These are phyloP conservation scores for Pseudozyma flocculosa DNA, from an alignment of 1,284 basidiomycete genomes.

Conservation along the genomic window DNA sequence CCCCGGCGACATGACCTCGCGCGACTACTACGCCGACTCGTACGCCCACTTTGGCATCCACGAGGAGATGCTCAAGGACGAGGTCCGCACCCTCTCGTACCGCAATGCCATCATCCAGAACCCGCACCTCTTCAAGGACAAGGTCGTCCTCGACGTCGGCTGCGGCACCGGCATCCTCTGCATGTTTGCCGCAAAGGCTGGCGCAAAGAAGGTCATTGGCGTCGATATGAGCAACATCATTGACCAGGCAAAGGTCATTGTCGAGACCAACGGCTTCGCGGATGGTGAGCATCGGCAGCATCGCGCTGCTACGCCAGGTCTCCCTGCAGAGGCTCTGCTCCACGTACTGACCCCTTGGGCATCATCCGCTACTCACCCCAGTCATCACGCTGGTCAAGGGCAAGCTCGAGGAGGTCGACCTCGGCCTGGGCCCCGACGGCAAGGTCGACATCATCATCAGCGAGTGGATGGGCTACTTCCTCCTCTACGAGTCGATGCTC, in stretches of 20 bases:
- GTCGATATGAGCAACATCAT: slow-evolving; percentile 99
- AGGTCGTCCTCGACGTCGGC: slow-evolving; percentile 86
- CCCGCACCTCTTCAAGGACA: slow-evolving; percentile 81
- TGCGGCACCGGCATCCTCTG: slow-evolving; percentile 98
- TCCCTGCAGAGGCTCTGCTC: too few species aligned
- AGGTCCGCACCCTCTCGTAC: slow-evolving; percentile 92
- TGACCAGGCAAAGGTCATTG: slow-evolving; percentile 95
- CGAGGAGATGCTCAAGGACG: slow-evolving; percentile 95
- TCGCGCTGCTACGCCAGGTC: too few species aligned
- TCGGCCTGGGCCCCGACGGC: slow-evolving; percentile 59
- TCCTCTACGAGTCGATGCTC: slow-evolving; percentile 97
- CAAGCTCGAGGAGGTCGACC: slow-evolving; percentile 83
- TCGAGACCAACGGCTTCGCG: slow-evolving; percentile 92
- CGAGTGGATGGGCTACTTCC: slow-evolving; percentile 86
- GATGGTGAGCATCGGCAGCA: slow-evolving; percentile 62
- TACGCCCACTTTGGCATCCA: slow-evolving; percentile 58
- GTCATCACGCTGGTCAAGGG: slow-evolving; percentile 91
- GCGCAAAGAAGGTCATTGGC: slow-evolving; percentile 78
- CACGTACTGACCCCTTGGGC: too few species aligned
- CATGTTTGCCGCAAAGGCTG: slow-evolving; percentile 98
- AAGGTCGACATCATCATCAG: slow-evolving; percentile 92
- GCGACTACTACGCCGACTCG: slow-evolving; percentile 57
- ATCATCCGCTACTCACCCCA: neutral
- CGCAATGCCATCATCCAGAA: slow-evolving; percentile 93
- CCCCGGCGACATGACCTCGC: slow-evolving; percentile 50